Conservation (phyloP, 208 protist genomes). For the Phytomonas francai region DNA sequence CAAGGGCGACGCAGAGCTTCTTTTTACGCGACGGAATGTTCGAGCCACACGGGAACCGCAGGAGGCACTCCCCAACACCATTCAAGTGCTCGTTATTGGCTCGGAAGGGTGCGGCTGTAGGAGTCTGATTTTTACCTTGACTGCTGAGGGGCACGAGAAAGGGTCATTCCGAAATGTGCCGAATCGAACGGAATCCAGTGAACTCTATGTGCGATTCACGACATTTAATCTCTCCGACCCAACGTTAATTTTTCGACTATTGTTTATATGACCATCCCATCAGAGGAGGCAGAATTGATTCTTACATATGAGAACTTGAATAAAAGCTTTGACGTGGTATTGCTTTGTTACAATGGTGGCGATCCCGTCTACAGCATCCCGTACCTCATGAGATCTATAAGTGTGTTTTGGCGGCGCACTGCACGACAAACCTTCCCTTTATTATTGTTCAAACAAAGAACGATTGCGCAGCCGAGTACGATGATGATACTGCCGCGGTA, state of each 20-base stretch:
- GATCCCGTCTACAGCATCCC: constrained; percentile 21
- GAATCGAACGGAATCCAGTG: too few relatives aligned
- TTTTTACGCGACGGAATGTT: constrained; percentile 49
- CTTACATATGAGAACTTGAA: constrained; percentile 36
- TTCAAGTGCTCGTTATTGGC: constrained; percentile 64
- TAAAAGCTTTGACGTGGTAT: constrained; percentile 64
- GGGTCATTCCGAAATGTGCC: too few relatives aligned
- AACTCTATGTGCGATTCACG: too few relatives aligned
- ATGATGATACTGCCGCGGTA: too few relatives aligned
- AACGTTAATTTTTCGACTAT: too few relatives aligned
- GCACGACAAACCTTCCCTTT: constrained; percentile 37
- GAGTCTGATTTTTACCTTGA: constrained; percentile 44
- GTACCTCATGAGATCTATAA: constrained; percentile 45
- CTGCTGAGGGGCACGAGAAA: constrained; percentile 12
- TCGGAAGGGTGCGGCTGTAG: constrained; percentile 32
- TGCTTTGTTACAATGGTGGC: constrained; percentile 72
- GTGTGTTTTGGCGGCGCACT: constrained; percentile 14
- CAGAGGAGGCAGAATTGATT: constrained; percentile 26
- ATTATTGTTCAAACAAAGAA: constrained; percentile 80
- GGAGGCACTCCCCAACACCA: constrained; percentile 60
- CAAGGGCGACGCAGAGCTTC: constrained; percentile 64
- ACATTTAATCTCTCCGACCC: too few relatives aligned
- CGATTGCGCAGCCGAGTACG: constrained; percentile 12
- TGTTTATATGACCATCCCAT: constrained; percentile 13
- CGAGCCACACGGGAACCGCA: constrained; percentile 25